Evolutionary conservation across 2,329 filamentous ascomycete species (phyloP).

Genomic region (Teratosphaeria nubilosa): DNA sequence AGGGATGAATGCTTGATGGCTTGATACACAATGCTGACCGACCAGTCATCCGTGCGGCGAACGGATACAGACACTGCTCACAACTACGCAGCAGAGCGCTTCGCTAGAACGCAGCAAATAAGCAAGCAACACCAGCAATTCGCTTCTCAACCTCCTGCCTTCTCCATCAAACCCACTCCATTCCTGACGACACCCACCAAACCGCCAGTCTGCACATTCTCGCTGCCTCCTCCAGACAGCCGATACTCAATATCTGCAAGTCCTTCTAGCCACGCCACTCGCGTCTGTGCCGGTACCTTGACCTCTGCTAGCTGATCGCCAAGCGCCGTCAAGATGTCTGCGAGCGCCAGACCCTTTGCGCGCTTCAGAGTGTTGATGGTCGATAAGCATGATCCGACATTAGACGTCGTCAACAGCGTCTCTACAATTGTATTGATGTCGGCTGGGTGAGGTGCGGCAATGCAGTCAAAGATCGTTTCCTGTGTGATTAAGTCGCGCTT

Average conservation of each 20-base stretch:
- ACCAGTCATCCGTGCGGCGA: not conserved
- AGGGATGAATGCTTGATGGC: not conserved
- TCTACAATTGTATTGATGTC: conserved; percentile 78
- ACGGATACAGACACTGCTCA: not conserved
- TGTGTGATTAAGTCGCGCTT: conserved; percentile 80
- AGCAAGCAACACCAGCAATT: not conserved
- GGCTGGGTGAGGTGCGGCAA: conserved; percentile 83
- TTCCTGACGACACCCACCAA: conserved; percentile 79
- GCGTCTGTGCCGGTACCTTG: conserved; percentile 75
- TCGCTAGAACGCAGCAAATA: not conserved
- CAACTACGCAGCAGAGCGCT: not conserved
- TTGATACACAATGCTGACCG: not conserved
- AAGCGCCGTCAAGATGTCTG: conserved; percentile 82
- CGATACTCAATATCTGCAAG: conserved; percentile 89
- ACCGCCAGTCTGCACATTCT: conserved; percentile 83
- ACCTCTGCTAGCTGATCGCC: conserved; percentile 72
- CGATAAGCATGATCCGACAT: conserved; percentile 79
- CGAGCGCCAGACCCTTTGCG: conserved; percentile 75
- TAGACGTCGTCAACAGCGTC: conserved; percentile 71
- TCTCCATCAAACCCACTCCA: conserved; percentile 65
- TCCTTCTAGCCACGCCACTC: conserved; percentile 85
- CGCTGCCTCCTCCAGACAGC: conserved; percentile 75
- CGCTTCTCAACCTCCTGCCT: conserved; percentile 9
- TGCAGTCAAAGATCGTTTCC: conserved; percentile 90
- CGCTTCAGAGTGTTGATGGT: conserved; percentile 84